Conservation (phyloP, 2,329 filamentous ascomycete species). For the Penicillium rolfsii region DNA sequence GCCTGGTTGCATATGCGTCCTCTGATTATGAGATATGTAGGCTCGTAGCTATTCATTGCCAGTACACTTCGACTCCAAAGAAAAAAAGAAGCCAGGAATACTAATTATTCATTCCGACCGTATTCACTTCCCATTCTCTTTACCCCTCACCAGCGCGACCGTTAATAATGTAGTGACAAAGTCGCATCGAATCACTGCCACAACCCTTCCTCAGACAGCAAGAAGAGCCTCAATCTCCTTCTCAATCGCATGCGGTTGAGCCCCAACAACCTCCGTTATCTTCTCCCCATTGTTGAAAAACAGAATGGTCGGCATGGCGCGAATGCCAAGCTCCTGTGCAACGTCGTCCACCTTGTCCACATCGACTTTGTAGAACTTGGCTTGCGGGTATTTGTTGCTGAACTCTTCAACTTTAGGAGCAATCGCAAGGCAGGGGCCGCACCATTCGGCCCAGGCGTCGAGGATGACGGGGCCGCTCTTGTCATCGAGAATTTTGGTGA, state of each 20-base stretch:
- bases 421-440: conserved; percentile 21
- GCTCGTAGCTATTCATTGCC: background rate
- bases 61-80: background rate
- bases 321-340: conserved; percentile 19
- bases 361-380: conserved; percentile 24
- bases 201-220: background rate
- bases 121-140: background rate
- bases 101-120: background rate
- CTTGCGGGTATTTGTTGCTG: conserved; percentile 6
- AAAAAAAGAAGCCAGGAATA: background rate
- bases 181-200: no score
- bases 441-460: conserved; percentile 24
- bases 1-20: background rate
- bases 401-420: conserved; percentile 16
- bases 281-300: conserved; percentile 22
- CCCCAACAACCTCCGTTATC: conserved; percentile 17
- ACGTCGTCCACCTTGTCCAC: conserved; percentile 19
- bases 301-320: conserved; percentile 21
- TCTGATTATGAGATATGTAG: background rate
- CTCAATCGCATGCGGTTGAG: conserved; percentile 9
- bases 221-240: conserved; percentile 1
- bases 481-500: conserved; percentile 8
- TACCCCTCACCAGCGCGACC: background rate
- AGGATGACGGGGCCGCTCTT: conserved; percentile 12
- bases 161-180: background rate